phyloP scores from a whole-genome alignment of 768 basidiomycete species.

The Boletus rubroflammeus region DNA sequence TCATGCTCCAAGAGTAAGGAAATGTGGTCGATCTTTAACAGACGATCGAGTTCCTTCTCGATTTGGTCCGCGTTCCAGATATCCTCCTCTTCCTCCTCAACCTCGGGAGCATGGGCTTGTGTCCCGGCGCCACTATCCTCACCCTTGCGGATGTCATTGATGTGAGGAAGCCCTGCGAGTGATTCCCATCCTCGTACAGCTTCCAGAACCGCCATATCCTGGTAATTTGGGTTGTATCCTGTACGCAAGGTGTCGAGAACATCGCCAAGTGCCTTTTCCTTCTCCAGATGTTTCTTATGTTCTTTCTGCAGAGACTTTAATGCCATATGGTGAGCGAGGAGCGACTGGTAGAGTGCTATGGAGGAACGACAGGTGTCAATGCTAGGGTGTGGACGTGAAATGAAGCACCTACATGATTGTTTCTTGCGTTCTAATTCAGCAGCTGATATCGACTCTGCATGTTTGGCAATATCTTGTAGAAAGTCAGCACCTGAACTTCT shows the following conservation, averaged over 20 bases:
- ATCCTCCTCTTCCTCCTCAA: conserved; percentile 50
- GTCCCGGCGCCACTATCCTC: conserved; percentile 37
- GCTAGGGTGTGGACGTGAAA: neutral
- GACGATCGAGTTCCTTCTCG: conserved; percentile 49
- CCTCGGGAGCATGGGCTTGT: conserved; percentile 12
- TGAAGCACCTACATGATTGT: conserved; percentile 64
- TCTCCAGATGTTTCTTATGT: conserved; percentile 67
- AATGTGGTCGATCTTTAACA: conserved; percentile 67
- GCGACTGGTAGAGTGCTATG: conserved; percentile 73
- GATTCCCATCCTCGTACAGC: conserved; percentile 93
- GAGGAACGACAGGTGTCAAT: neutral
- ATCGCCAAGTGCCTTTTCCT: conserved; percentile 74
- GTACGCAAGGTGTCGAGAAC: conserved; percentile 78
- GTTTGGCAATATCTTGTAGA: conserved; percentile 68
- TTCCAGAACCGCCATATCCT: conserved; percentile 98
- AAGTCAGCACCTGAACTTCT: neutral
- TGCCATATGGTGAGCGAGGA: conserved; percentile 69
- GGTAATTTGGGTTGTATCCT: conserved; percentile 97
- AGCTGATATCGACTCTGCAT: conserved; percentile 72
- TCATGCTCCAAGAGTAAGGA: conserved; percentile 77
- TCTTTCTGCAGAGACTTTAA: conserved; percentile 75
- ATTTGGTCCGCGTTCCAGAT: conserved; percentile 60
- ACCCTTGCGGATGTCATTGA: conserved; percentile 61
- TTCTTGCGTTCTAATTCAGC: conserved; percentile 83
- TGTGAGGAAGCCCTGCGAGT: conserved; percentile 64